A percentile compares a stretch with the other conserved stretches of the same genome.
phyloP scores from a whole-genome alignment of 208 protist genomes.

The Blastocrithidia nonstop region DNA sequence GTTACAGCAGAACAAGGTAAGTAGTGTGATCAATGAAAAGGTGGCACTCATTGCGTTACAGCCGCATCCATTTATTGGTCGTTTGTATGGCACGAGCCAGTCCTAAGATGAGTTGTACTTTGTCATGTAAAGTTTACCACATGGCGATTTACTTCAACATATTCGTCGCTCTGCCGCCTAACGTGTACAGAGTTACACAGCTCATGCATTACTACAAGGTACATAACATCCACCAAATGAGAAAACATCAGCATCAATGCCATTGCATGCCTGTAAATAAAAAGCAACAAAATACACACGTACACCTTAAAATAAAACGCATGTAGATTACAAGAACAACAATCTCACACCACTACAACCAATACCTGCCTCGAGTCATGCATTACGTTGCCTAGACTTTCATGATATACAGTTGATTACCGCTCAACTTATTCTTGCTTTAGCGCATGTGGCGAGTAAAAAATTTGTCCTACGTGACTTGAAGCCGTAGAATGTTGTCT shows the following conservation, averaged over 20 bases:
- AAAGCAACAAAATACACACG: neutral
- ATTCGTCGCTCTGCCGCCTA: slow-evolving; percentile 26
- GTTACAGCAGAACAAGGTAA: slow-evolving; percentile 73
- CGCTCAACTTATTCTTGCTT: slow-evolving; percentile 57
- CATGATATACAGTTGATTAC: slow-evolving; percentile 73
- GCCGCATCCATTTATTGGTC: slow-evolving; percentile 60
- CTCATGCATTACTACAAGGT: neutral
- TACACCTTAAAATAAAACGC: no score
- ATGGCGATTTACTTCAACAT: slow-evolving; percentile 87
- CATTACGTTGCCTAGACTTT: slow-evolving; percentile 53
- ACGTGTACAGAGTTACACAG: slow-evolving; percentile 15
- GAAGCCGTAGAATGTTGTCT: slow-evolving; percentile 83
- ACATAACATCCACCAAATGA: no score
- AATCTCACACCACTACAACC: neutral
- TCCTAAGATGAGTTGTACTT: slow-evolving; percentile 84
- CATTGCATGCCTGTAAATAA: no score
- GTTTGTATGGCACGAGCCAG: slow-evolving; percentile 80
- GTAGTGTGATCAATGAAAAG: slow-evolving; percentile 77
- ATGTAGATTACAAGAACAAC: neutral
- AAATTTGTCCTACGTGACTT: slow-evolving; percentile 77
- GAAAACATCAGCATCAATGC: no score
- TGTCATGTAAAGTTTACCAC: slow-evolving; percentile 86
- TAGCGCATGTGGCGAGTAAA: slow-evolving; percentile 25
- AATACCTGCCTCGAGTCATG: slow-evolving; percentile 10
- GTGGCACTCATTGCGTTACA: slow-evolving; percentile 32